Base-by-base conservation (phyloP, 2,329 filamentous ascomycete species). In the Rachicladosporium sp. region DNA sequence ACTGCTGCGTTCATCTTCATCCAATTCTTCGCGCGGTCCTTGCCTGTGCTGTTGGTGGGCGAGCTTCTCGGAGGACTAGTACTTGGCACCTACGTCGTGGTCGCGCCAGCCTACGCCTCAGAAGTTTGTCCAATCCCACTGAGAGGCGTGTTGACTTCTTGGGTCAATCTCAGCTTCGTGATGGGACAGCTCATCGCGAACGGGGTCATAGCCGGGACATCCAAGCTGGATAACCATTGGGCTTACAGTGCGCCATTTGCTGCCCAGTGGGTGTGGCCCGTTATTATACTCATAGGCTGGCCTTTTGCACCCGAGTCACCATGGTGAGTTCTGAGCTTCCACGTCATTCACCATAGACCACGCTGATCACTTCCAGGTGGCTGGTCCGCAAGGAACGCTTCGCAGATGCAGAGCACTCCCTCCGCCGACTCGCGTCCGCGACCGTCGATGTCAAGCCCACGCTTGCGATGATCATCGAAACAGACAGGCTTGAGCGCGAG, bases 141-240 rank as follows among this genome's bases (percentile, higher is more conserved):
- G 31, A 67, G 76, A 21, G 72, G 71, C 21, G 66, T 73, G 33
- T 57, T 78, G 13, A 78, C 74, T 1, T 70, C 69, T 29, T 78
- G 70, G 42, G 70, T 77, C 41, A 78, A 78, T 48, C 58, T 78
- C 30, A 77, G 73, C 50, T 79, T 76, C 56, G 74, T 76, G 32
- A 74, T 74, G 11, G 75, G 75, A 1, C 74, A 78, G 50, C 63
- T 79, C 4, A 60, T 78, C 2, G 73, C 59, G 9, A 62, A 60
- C 21, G 61, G 60, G 4, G 54, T 64, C 1, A 57, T 60, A 8
- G 57, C 56, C 6, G 61, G 56, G 1, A 60, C 60, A 2, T 56
- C 47, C 6, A 40, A 45, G 10, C 45, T 53, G 2, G 46, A 50
- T 13, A 49, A 40, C 21, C 55, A 62, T 36, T 69, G 64, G 65